Base-by-base conservation (phyloP, 805 yeast genomes). In the Spathaspora gorwiae region DNA sequence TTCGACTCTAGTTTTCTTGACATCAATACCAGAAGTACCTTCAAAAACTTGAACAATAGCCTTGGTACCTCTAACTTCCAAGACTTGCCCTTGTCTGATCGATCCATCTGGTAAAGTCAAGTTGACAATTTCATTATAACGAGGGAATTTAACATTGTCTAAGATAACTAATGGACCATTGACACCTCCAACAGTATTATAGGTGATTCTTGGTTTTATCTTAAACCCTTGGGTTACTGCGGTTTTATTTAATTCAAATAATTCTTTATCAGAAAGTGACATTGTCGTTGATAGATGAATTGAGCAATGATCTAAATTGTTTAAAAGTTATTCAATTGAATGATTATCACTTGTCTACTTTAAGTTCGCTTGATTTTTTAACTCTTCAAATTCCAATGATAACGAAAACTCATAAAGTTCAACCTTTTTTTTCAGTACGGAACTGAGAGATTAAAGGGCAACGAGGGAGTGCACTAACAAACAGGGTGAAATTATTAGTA, bases 1-100 rank as follows among this genome's bases (percentile, higher is more conserved):
- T 70, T 95, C 98, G 49, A 95, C 96, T 48, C 90, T 80, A 42
- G 99, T 94, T 75, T 90, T 94, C 74, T 94, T 90, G 52, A 94
- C 98, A 75, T 94, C 99, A 57, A 94, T 88, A 61, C 99, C 99
- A 5, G 97, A 85, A 43, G 99, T 94, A 62, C 99, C 99, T 75
- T 94, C 98, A 64, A 94, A 94, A 42, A 94, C 99, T 78, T 94
- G 99, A 43, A 94, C 99, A 67, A 94, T 82, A 45, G 99, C 99
- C 65, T 94, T 85, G 60, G 87, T 82, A 51, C 99, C 99, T 71
- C 95, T 85, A 48, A 95, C 98, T 73, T 94, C 99, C 62, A 94
- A 79, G 24, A 94, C 99, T 71, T 94, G 98, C 61, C 99, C 99
- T 47, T 96, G 96, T 72, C 99, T 87, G 42, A 75, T 72, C 15